Percentiles rank a stretch among this genome's conserved stretches.
phyloP scores from a whole-genome alignment of 306 rosid species.

The Potentilla sterilis region DNA sequence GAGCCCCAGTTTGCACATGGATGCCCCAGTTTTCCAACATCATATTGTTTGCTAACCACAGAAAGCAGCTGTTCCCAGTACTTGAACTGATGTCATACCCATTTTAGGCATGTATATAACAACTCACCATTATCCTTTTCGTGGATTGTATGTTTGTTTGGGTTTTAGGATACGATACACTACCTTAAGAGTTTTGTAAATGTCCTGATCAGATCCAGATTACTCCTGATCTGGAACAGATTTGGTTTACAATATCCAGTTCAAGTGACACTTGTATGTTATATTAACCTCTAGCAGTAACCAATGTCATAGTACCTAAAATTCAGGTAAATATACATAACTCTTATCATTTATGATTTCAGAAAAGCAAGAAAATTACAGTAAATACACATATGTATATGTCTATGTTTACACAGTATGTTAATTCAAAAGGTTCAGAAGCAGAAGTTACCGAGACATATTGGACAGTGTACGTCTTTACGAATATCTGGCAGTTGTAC shows the following conservation, averaged over 20 bases:
- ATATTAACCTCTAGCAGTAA: not conserved
- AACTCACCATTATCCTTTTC: not conserved
- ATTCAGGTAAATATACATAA: not conserved
- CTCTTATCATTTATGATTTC: not conserved
- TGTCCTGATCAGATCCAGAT: not conserved
- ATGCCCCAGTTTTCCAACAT: not conserved
- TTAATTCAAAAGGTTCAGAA: constrained; percentile 16
- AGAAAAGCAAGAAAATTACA: not conserved
- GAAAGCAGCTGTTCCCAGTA: not conserved
- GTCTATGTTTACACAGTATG: not conserved
- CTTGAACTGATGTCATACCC: not conserved
- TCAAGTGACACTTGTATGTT: not conserved
- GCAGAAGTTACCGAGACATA: constrained; percentile 81
- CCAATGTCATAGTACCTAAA: not conserved
- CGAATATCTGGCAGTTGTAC: constrained; percentile 66
- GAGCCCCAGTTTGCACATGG: not conserved
- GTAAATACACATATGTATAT: not conserved
- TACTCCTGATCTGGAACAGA: not conserved
- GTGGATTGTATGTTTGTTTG: not conserved
- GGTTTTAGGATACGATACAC: not conserved
- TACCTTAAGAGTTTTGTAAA: not conserved
- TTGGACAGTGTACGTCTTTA: constrained; percentile 92
- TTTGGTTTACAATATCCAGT: not conserved
- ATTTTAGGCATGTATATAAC: not conserved
- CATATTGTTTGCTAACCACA: not conserved